Percentiles rank a stretch among this genome's conserved stretches.
phyloP scores from a whole-genome alignment of 192 early-diverging fungal genomes.

The Coemansia sp. region DNA sequence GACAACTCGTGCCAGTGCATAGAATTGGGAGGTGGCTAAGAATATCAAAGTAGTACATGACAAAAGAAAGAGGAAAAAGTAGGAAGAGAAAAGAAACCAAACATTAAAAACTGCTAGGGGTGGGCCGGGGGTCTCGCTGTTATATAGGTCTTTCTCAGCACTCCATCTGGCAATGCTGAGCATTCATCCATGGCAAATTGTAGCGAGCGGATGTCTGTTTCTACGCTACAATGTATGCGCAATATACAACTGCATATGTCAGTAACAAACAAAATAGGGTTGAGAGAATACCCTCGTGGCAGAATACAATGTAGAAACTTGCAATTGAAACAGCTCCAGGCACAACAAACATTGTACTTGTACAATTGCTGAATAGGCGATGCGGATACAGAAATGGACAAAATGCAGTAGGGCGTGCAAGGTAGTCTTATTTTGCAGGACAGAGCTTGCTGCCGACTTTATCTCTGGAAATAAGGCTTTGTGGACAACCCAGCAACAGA shows the following conservation, averaged over 20 bases:
- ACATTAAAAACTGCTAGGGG: background rate
- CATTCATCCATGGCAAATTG: background rate
- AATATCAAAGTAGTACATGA: background rate
- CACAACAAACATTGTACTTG: background rate
- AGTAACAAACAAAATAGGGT: background rate
- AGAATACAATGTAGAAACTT: background rate
- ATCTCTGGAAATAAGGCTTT: background rate
- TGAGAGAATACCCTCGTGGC: background rate
- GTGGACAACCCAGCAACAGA: background rate
- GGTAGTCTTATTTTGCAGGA: background rate
- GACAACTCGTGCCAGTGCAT: background rate
- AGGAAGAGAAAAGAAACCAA: background rate
- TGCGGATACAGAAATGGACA: background rate
- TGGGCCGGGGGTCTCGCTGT: background rate
- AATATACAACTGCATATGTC: background rate
- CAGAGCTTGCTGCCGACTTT: background rate
- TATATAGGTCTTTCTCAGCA: background rate
- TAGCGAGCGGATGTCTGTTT: background rate
- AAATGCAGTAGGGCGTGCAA: background rate
- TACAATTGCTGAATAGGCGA: constrained; percentile 3
- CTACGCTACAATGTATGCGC: constrained; percentile 1
- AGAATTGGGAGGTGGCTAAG: background rate
- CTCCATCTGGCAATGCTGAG: background rate
- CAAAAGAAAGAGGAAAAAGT: background rate
- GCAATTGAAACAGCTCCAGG: background rate